Percentiles rank a stretch among this genome's conserved stretches.
Conservation (phyloP, 2,329 filamentous ascomycete genomes). For the Juglanconis oblonga region DNA sequence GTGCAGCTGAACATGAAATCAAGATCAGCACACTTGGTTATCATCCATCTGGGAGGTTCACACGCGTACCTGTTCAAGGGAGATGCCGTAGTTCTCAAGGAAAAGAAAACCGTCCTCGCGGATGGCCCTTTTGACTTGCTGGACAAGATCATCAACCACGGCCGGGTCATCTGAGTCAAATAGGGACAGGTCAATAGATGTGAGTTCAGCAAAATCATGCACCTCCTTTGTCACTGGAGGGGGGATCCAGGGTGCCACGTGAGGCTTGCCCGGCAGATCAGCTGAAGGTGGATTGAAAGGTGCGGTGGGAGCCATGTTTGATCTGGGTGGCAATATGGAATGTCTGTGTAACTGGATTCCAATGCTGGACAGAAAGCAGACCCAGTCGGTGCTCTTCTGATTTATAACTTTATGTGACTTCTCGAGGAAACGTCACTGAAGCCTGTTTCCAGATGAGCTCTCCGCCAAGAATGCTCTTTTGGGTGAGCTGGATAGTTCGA, state of each 20-base stretch:
- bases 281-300: constrained; percentile 39
- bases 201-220: constrained; percentile 40
- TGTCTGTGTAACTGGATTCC: not conserved
- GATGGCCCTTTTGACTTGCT: constrained; percentile 40
- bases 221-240: constrained; percentile 43
- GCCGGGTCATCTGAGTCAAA: constrained; percentile 39
- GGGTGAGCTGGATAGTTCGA: not conserved
- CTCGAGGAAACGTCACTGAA: not conserved
- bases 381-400: not conserved
- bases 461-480: not conserved
- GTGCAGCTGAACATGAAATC: constrained; percentile 35
- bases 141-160: constrained; percentile 40
- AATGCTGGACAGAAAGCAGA: not conserved
- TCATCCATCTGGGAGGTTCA: not conserved
- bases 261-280: constrained; percentile 37
- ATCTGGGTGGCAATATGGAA: not conserved
- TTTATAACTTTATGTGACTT: not conserved
- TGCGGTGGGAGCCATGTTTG: constrained; percentile 29
- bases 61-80: constrained; percentile 33
- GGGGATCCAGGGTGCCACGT: constrained; percentile 40
- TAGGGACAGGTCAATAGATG: constrained; percentile 40
- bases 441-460: not conserved
- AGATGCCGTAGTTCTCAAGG: constrained; percentile 48
- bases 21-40: not conserved
- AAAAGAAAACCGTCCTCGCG: constrained; percentile 44